Percentiles rank a stretch among this genome's conserved stretches.
These are phyloP conservation scores for Aspergillus sergii DNA, from an alignment of 2,329 filamentous ascomycete genomes.

Conservation along the genomic window DNA sequence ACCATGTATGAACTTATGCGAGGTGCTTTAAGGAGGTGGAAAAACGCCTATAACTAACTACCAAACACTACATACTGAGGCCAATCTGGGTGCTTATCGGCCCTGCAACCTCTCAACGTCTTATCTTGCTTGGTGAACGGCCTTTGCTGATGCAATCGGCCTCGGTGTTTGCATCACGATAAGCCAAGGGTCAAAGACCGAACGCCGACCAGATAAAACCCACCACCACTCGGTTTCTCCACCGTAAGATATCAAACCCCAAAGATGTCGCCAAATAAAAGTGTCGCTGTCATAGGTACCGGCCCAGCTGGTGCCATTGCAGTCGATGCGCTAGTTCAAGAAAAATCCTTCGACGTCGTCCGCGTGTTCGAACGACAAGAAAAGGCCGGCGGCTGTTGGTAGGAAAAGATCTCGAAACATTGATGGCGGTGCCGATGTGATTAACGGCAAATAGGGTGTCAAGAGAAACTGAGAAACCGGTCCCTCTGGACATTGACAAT, in stretches of 20 bases:
- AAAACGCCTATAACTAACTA: too few relatives aligned
- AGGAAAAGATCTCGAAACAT: constrained; percentile 20
- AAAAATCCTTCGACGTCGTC: constrained; percentile 61
- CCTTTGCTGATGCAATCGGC: constrained; percentile 15
- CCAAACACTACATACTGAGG: background rate
- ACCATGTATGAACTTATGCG: background rate
- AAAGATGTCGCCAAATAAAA: constrained; percentile 26
- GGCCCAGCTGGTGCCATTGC: constrained; percentile 64
- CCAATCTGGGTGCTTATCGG: too few relatives aligned
- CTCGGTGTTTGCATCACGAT: constrained; percentile 12
- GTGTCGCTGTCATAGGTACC: constrained; percentile 63
- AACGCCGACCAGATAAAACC: background rate
- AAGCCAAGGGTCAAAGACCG: background rate
- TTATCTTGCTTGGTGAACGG: constrained; percentile 1
- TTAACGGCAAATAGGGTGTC: constrained; percentile 29
- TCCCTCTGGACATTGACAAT: constrained; percentile 48
- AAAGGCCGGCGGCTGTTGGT: constrained; percentile 64
- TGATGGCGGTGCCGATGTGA: background rate
- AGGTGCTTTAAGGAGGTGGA: background rate
- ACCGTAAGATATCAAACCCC: background rate
- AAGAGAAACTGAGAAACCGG: constrained; percentile 39
- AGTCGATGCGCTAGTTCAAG: constrained; percentile 62
- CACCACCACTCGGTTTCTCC: background rate
- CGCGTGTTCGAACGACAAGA: constrained; percentile 65
- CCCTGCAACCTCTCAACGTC: background rate